Evolutionary conservation across 768 basidiomycete species (phyloP).

Genomic region (Lactarius indigo): DNA sequence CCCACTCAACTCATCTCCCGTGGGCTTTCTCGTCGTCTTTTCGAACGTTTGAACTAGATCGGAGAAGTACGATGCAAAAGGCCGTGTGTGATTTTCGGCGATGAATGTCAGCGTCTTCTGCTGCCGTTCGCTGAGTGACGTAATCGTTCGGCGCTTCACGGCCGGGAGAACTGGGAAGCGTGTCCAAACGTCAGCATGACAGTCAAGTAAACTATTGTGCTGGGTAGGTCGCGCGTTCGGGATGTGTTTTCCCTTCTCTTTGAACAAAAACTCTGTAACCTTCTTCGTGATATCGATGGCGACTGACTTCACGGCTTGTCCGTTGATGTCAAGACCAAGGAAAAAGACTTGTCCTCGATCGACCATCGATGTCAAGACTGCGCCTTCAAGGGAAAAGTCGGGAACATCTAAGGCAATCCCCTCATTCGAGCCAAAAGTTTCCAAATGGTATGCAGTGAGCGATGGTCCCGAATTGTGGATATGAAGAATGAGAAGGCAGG

Average conservation of each 20-base stretch:
- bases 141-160: conserved; percentile 17
- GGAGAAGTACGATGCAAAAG: conserved; percentile 42
- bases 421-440: conserved; percentile 48
- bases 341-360: conserved; percentile 42
- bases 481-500: conserved; percentile 44
- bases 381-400: conserved; percentile 25
- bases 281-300: conserved; percentile 52
- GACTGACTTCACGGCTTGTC: conserved; percentile 38
- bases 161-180: conserved; percentile 16
- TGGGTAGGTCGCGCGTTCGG: conserved; percentile 26
- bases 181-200: conserved; percentile 12
- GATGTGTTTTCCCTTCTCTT: conserved; percentile 36
- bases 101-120: conserved; percentile 42
- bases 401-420: conserved; percentile 42
- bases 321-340: conserved; percentile 37
- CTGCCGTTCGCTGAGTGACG: conserved; percentile 27
- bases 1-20: conserved; percentile 40
- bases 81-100: conserved; percentile 35
- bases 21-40: conserved; percentile 48
- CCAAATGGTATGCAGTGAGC: conserved; percentile 50
- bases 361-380: conserved; percentile 44
- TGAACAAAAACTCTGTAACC: conserved; percentile 54
- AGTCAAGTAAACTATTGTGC: conserved; percentile 37
- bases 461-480: neutral
- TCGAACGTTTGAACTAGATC: conserved; percentile 47